Evolutionary conservation across 1,284 basidiomycete genomes (phyloP), one percentile per base, ranked within the genome.

Genomic region (Ceratobasidium sp.): DNA sequence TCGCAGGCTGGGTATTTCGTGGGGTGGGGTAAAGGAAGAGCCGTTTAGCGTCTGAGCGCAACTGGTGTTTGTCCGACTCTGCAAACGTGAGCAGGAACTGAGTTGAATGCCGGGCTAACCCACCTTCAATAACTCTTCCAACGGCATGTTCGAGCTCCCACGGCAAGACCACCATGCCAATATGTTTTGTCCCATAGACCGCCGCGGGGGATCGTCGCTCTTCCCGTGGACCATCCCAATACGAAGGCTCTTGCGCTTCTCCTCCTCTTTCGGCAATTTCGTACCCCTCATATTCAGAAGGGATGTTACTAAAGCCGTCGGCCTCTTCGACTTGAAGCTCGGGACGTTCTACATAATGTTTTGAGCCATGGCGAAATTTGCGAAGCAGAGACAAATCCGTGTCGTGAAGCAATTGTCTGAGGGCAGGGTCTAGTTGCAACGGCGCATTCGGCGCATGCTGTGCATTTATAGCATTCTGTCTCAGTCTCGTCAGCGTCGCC

Each of bases 181-280:
- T 82, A 30, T 82, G 78, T 71, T 86, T 83, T 72, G 88, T 89
- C 16, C 92, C 93, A 76, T 91, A 89, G 13, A 81, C 77, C 21
- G 91, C 90, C 29, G 92, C 91, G 57, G 92, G 90, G 23, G 90
- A 92, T 74, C 90, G 89, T 68, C 89, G 79, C 50, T 83, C 79
- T 59, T 81, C 80, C 62, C 78, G 77, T 25, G 72, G 74, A 36
- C 78, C 77, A 19, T 77, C 75, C 5, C 77, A 77, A 19, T 76
- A 76, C 54, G 75, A 76, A 21, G 76, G 70, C 11, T 56, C 27
- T 3, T 49, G 39, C 16, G 33, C 14, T 23, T 39, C 47, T 36
- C 23, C 27, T 25, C 66, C 42, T 39, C 29, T 44, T 30, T 58
- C 69, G 30, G 49, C 56, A 9, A 52, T 52, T 9, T 47, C 60